Conservation (phyloP, 768 basidiomycete genomes). For the Tricholoma furcatifolium region DNA sequence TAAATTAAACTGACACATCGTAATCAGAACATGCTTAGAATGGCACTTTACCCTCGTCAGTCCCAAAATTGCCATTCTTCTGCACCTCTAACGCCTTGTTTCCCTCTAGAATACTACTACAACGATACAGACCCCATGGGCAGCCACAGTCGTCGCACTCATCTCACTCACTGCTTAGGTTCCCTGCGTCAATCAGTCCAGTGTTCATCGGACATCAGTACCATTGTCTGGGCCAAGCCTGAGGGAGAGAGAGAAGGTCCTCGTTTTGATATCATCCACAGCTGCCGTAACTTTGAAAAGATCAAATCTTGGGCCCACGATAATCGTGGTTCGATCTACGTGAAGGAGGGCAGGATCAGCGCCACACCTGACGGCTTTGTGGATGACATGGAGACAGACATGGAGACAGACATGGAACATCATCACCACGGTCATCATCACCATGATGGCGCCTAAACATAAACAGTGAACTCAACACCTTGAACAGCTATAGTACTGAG, state of each 20-base stretch:
- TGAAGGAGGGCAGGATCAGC: conserved; percentile 8
- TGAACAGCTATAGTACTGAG: no score
- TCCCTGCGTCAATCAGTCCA: conserved; percentile 11
- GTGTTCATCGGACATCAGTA: conserved; percentile 11
- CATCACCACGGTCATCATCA: conserved; percentile 8
- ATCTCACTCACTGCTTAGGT: conserved; percentile 6
- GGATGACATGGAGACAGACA: not conserved
- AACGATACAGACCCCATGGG: conserved; percentile 6
- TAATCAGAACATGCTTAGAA: conserved; percentile 9
- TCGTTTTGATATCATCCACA: conserved; percentile 10
- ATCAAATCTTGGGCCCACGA: conserved; percentile 4
- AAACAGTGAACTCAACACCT: no score
- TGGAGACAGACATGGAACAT: not conserved
- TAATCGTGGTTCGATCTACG: conserved; percentile 8
- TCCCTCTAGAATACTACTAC: conserved; percentile 4
- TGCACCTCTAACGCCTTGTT: not conserved
- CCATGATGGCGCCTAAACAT: not conserved
- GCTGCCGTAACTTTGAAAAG: conserved; percentile 10
- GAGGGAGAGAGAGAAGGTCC: conserved; percentile 1
- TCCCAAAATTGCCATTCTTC: not conserved
- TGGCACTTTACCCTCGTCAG: conserved; percentile 12
- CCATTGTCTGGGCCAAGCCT: conserved; percentile 7
- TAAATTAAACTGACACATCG: not conserved
- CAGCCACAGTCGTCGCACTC: not conserved
- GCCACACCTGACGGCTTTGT: conserved; percentile 5